phyloP scores from a whole-genome alignment of 495 filamentous ascomycete genomes.

The Neurospora sp. region DNA sequence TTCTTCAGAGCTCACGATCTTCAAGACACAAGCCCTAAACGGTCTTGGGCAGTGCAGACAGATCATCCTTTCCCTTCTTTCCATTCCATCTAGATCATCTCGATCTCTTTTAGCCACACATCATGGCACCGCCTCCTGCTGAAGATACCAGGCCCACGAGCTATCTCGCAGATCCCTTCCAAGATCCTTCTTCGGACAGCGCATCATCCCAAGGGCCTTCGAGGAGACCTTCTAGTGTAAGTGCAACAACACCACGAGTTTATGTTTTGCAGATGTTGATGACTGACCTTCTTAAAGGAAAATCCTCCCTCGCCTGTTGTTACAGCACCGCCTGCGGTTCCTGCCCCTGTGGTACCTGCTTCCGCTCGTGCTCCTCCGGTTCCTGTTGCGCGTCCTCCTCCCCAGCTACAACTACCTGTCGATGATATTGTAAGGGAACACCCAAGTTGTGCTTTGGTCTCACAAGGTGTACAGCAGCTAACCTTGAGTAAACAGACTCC shows the following conservation, averaged over 20 bases:
- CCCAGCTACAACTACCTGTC: neutral
- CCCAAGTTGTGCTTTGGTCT: neutral
- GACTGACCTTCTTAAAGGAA: neutral
- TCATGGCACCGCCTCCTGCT: neutral
- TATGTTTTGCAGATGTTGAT: neutral
- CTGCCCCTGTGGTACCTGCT: neutral
- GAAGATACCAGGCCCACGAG: neutral
- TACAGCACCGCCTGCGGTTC: neutral
- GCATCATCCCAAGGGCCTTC: conserved; percentile 11
- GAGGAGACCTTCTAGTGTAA: conserved; percentile 13
- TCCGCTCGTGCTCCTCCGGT: neutral
- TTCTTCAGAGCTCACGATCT: neutral
- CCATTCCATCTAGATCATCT: neutral
- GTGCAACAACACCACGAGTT: neutral
- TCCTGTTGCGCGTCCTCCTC: neutral
- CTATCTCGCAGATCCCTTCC: conserved; percentile 14
- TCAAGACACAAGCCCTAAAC: neutral
- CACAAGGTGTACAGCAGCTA: neutral
- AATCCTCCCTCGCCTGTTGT: neutral
- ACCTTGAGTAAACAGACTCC: conserved; percentile 5
- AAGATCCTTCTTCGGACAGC: conserved; percentile 14
- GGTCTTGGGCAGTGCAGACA: neutral
- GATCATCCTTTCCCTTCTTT: neutral
- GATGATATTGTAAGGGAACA: neutral
- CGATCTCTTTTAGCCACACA: neutral